Evolutionary conservation across 1,139 yeast species (phyloP), one percentile per base, ranked within the genome.

Genomic region (Zygotorulaspora mrakii): DNA sequence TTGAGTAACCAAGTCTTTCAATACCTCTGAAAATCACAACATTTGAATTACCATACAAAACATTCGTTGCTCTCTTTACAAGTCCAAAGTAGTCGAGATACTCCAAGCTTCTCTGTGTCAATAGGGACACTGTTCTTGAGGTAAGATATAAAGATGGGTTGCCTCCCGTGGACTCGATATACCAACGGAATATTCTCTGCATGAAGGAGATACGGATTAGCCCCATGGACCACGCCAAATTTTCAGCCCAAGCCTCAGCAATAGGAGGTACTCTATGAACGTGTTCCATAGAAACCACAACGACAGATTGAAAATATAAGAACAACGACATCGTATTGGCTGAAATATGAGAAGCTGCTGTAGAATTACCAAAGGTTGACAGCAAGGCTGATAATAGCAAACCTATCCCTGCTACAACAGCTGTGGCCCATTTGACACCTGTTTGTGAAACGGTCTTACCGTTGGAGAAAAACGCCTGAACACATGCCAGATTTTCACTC

Each of bases 151-250:
- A 66, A 7, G 81, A 65, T 31, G 91, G 88, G 1, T 70, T 65
- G 35, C 94, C 94, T 38, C 94, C 94, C 2, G 91, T 82, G 37
- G 85, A 67, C 61, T 83, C 87, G 34, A 83, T 76, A 53, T 80
- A 83, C 94, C 94, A 83, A 54, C 89, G 70, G 60, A 83, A 81
- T 52, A 83, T 79, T 42, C 77, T 69, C 62, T 82, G 89, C 88
- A 83, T 82, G 54, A 82, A 82, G 3, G 61, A 55, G 30, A 81
- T 73, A 53, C 78, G 68, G 50, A 83, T 82, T 46, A 83, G 68
- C 1, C 94, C 94, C 89, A 83, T 82, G 2, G 89, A 81, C 94
- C 94, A 83, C 18, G 85, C 85, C 59, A 83, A 70, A 55, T 83
- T 83, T 58, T 81, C 88, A 3, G 86, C 70, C 94, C 94, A 83